These are phyloP conservation scores for Cladosporium colombiae DNA, from an alignment of 2,329 filamentous ascomycete genomes.

Conservation along the genomic window DNA sequence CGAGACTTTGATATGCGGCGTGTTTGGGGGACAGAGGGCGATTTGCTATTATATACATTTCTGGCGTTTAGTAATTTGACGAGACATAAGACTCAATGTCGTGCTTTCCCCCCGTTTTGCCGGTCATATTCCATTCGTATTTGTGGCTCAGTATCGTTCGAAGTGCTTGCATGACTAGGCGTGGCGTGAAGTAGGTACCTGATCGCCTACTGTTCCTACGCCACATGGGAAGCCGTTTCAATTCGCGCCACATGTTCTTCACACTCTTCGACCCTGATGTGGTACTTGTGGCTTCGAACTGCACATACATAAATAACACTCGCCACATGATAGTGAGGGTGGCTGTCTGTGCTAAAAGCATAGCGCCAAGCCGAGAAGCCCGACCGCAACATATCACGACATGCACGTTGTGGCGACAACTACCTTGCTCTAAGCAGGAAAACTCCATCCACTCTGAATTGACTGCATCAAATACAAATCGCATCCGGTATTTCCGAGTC, in stretches of 20 bases:
- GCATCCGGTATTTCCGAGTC: not conserved
- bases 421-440: not conserved
- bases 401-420: not conserved
- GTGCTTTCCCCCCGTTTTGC: not conserved
- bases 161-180: conserved; percentile 1
- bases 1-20: conserved; percentile 1
- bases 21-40: not conserved
- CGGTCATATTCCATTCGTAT: not conserved
- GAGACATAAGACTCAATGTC: not conserved
- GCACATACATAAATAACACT: not conserved
- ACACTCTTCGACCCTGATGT: conserved; percentile 1
- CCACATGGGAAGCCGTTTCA: not conserved
- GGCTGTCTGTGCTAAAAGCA: not conserved
- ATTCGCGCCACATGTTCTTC: not conserved
- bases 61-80: conserved; percentile 9
- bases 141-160: not conserved
- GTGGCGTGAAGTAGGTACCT: not conserved
- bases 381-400: not conserved
- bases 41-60: not conserved
- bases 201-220: not conserved
- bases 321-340: not conserved
- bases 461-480: not conserved
- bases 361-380: not conserved
- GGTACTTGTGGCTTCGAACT: conserved; percentile 4
- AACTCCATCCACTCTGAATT: not conserved